These are phyloP conservation scores for Nakazawaea siamensis DNA, from an alignment of 805 yeast species.

Conservation along the genomic window DNA sequence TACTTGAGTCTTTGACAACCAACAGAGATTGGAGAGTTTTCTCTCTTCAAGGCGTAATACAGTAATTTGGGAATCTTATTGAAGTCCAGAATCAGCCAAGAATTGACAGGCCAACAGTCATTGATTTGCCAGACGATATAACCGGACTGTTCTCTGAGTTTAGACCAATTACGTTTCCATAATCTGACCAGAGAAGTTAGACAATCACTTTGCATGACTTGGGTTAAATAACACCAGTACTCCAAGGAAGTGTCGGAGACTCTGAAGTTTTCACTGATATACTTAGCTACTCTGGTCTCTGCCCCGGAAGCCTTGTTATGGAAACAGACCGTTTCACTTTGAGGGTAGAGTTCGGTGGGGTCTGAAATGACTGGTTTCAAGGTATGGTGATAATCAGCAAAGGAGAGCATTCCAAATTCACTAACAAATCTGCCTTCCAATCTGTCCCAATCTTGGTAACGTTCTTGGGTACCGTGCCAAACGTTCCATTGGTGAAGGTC, in stretches of 20 bases:
- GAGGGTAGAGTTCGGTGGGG: slow-evolving; percentile 31
- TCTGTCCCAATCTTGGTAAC: slow-evolving; percentile 39
- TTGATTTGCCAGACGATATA: slow-evolving; percentile 47
- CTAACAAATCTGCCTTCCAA: slow-evolving; percentile 41
- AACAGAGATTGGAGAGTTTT: slow-evolving; percentile 22
- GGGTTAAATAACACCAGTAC: slow-evolving; percentile 42
- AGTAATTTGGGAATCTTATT: slow-evolving; percentile 35
- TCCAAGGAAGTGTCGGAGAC: slow-evolving; percentile 21
- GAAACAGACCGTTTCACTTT: slow-evolving; percentile 31
- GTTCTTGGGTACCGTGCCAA: slow-evolving; percentile 45
- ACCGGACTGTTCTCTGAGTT: slow-evolving; percentile 31
- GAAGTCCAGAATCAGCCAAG: slow-evolving; percentile 41
- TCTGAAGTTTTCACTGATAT: slow-evolving; percentile 36
- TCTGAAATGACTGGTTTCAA: slow-evolving; percentile 28
- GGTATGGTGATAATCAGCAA: slow-evolving; percentile 29
- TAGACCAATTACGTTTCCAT: slow-evolving; percentile 41
- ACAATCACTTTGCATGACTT: slow-evolving; percentile 44
- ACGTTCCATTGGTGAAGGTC: slow-evolving; percentile 51
- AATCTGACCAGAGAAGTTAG: slow-evolving; percentile 35
- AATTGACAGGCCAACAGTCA: slow-evolving; percentile 45
- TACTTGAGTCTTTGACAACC: slow-evolving; percentile 25
- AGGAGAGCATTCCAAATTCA: slow-evolving; percentile 47
- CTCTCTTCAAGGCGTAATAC: slow-evolving; percentile 39
- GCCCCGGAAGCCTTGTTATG: slow-evolving; percentile 44
- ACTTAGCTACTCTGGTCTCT: slow-evolving; percentile 35